phyloP scores from a whole-genome alignment of 2,329 filamentous ascomycete species.

The Teratosphaeria gauchensis region DNA sequence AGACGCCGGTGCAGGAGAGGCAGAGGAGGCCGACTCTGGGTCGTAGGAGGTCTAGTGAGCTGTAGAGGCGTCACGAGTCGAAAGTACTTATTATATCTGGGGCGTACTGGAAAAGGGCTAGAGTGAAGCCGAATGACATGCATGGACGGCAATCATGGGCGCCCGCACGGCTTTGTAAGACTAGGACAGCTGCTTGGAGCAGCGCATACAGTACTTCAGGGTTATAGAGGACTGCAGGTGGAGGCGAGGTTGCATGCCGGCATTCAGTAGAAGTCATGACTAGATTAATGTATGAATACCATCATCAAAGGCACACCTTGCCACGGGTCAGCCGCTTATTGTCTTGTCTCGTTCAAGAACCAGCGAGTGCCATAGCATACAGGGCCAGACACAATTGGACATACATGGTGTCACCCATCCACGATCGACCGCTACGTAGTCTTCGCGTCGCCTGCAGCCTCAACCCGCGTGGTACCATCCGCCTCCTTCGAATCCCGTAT shows the following conservation, averaged over 20 bases:
- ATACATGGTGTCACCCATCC: too few species aligned
- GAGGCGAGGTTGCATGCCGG: neutral
- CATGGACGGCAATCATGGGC: neutral
- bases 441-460: neutral
- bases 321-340: neutral
- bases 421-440: neutral
- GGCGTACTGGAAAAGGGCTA: neutral
- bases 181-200: neutral
- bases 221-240: neutral
- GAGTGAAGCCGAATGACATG: neutral
- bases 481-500: constrained; percentile 5
- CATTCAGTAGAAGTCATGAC: neutral
- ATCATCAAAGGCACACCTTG: neutral
- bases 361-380: too few species aligned
- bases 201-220: neutral
- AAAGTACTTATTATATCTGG: neutral
- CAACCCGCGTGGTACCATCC: neutral
- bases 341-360: too few species aligned
- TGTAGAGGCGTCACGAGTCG: neutral
- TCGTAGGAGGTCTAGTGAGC: constrained; percentile 7
- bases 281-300: neutral
- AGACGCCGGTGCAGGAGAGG: constrained; percentile 5
- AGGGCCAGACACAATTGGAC: too few species aligned
- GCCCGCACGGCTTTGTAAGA: neutral
- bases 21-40: constrained; percentile 13